Percentiles rank a stretch among this genome's conserved stretches.
These are phyloP conservation scores for Arabidopsis hybrid DNA, from an alignment of 441 rosid species.

Conservation along the genomic window DNA sequence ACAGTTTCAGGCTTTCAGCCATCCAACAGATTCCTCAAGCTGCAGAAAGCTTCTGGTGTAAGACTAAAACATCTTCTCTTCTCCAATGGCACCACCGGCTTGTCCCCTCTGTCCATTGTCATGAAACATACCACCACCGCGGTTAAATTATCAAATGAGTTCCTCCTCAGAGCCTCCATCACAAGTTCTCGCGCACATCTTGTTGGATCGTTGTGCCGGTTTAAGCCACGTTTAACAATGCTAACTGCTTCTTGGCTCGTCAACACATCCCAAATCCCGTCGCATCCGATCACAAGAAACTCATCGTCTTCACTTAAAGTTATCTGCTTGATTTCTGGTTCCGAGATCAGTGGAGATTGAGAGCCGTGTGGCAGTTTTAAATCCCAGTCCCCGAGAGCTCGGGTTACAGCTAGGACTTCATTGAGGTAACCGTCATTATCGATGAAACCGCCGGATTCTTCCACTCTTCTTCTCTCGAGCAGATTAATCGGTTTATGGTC, in stretches of 20 bases:
- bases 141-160: slow-evolving; percentile 82
- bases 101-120: slow-evolving; percentile 44
- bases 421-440: slow-evolving; percentile 82
- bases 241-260: slow-evolving; percentile 85
- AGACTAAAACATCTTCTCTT: slow-evolving; percentile 69
- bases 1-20: slow-evolving; percentile 41
- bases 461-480: slow-evolving; percentile 66
- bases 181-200: slow-evolving; percentile 84
- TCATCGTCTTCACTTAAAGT: slow-evolving; percentile 86
- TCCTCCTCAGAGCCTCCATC: slow-evolving; percentile 69
- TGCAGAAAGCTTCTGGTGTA: slow-evolving; percentile 72
- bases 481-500: slow-evolving; percentile 78
- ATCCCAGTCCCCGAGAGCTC: slow-evolving; percentile 98
- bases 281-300: slow-evolving; percentile 89
- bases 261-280: slow-evolving; percentile 94
- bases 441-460: slow-evolving; percentile 71
- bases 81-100: slow-evolving; percentile 48
- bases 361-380: slow-evolving; percentile 69
- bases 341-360: slow-evolving; percentile 81
- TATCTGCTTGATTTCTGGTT: slow-evolving; percentile 76
- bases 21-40: slow-evolving; percentile 69
- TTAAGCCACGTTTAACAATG: slow-evolving; percentile 65
- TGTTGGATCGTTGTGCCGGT: slow-evolving; percentile 72
- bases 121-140: slow-evolving; percentile 78
- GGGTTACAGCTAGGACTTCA: slow-evolving; percentile 77